These are phyloP conservation scores for Pythium pyrilobum DNA, from an alignment of 352 stramenopile species.

Conservation along the genomic window DNA sequence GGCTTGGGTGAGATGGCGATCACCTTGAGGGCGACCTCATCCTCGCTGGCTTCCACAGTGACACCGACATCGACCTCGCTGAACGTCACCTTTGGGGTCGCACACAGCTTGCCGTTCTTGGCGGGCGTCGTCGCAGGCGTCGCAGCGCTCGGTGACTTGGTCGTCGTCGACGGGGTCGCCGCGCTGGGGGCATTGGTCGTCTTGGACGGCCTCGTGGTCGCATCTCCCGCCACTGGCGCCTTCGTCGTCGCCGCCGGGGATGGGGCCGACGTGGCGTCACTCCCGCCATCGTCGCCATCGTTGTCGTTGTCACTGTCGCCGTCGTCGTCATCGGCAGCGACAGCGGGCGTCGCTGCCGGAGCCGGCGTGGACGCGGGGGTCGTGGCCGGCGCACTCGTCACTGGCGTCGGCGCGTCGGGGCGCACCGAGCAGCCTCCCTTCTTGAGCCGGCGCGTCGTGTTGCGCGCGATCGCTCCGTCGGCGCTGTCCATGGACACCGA, in stretches of 20 bases:
- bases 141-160: not conserved
- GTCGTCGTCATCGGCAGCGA: not conserved
- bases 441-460: constrained; percentile 8
- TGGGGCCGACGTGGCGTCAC: not conserved
- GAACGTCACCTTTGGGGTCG: constrained; percentile 32
- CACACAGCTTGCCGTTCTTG: constrained; percentile 34
- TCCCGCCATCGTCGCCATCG: not conserved
- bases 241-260: not conserved
- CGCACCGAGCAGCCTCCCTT: constrained; percentile 5
- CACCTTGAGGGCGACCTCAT: constrained; percentile 44
- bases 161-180: not conserved
- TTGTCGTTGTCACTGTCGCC: not conserved
- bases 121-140: not conserved
- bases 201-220: constrained; percentile 2
- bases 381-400: not conserved
- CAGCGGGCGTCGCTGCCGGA: not conserved
- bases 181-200: too few relatives aligned
- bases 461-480: not conserved
- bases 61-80: constrained; percentile 36
- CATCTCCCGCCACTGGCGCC: not conserved
- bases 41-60: constrained; percentile 33
- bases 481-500: not conserved
- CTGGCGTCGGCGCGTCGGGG: constrained; percentile 4
- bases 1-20: constrained; percentile 41
- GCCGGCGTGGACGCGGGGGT: not conserved